A percentile compares a stretch with the other conserved stretches of the same genome.
These are phyloP conservation scores for Pseudogymnoascus sp. DNA, from an alignment of 2,329 filamentous ascomycete genomes.

Conservation along the genomic window DNA sequence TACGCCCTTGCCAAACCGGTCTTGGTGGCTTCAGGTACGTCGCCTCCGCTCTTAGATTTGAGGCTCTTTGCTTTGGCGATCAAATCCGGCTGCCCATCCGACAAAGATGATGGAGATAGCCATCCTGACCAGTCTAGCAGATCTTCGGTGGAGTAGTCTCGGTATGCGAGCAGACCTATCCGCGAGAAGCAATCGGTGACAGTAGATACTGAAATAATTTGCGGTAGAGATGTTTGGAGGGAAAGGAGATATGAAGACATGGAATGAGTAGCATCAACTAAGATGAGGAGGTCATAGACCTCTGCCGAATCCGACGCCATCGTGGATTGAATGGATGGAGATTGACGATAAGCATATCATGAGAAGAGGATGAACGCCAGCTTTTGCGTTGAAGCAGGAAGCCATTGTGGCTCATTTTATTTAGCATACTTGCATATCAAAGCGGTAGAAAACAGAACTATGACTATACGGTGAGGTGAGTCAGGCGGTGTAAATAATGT, in stretches of 20 bases:
- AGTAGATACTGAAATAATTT: slow-evolving; percentile 42
- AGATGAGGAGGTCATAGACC: slow-evolving; percentile 38
- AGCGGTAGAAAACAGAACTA: not conserved
- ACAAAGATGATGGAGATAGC: slow-evolving; percentile 25
- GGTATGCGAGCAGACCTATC: slow-evolving; percentile 44
- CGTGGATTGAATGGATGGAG: not conserved
- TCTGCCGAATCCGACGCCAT: not conserved
- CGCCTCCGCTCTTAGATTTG: slow-evolving; percentile 29
- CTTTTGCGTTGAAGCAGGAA: not conserved
- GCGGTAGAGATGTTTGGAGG: slow-evolving; percentile 40
- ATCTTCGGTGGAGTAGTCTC: slow-evolving; percentile 36
- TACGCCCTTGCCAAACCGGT: slow-evolving; percentile 42
- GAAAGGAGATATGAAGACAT: slow-evolving; percentile 38
- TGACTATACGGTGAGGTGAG: not conserved
- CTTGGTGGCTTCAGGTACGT: slow-evolving; percentile 43
- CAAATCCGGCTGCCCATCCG: slow-evolving; percentile 26
- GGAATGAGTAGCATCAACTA: slow-evolving; percentile 41
- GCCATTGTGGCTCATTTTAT: no score
- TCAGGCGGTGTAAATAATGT: not conserved
- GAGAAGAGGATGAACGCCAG: not conserved
- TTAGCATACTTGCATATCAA: not conserved
- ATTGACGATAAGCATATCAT: not conserved
- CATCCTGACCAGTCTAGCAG: slow-evolving; percentile 44
- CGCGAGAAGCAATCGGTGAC: slow-evolving; percentile 43
- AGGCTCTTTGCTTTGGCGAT: slow-evolving; percentile 32